phyloP scores from a whole-genome alignment of 2,329 filamentous ascomycete species.

The Trichocomaceae sp. region DNA sequence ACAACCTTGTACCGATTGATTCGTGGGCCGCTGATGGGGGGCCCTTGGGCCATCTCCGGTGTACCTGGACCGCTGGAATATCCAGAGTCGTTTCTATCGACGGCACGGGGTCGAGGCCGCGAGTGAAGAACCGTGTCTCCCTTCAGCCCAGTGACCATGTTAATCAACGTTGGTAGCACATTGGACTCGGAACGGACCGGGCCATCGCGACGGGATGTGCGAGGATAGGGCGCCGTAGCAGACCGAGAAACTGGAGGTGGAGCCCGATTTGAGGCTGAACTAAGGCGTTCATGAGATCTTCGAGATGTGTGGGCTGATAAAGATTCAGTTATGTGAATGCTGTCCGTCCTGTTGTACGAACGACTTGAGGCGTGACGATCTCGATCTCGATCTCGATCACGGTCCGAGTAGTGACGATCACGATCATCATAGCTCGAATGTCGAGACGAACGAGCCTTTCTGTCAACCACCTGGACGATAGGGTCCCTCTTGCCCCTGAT shows the following conservation, averaged over 20 bases:
- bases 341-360: constrained; percentile 22
- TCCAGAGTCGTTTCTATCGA: constrained; percentile 37
- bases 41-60: constrained; percentile 33
- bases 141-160: constrained; percentile 4
- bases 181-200: constrained; percentile 43
- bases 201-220: constrained; percentile 25
- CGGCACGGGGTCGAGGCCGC: constrained; percentile 30
- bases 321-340: constrained; percentile 7
- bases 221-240: constrained; percentile 24
- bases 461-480: constrained; percentile 21
- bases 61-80: constrained; percentile 40
- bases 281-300: constrained; percentile 27
- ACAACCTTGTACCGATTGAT: constrained; percentile 29
- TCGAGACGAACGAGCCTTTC: constrained; percentile 26
- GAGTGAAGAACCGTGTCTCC: constrained; percentile 16
- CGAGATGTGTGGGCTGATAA: constrained; percentile 24
- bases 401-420: constrained; percentile 24
- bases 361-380: constrained; percentile 25
- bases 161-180: constrained; percentile 2
- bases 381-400: constrained; percentile 18
- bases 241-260: constrained; percentile 28
- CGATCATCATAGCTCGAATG: constrained; percentile 24
- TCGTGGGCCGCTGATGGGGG: constrained; percentile 26
- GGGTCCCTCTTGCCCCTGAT: constrained; percentile 27
- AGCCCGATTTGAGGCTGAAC: constrained; percentile 24